These are phyloP conservation scores for Huntiella abstrusa DNA, from an alignment of 2,329 filamentous ascomycete species.

Conservation along the genomic window DNA sequence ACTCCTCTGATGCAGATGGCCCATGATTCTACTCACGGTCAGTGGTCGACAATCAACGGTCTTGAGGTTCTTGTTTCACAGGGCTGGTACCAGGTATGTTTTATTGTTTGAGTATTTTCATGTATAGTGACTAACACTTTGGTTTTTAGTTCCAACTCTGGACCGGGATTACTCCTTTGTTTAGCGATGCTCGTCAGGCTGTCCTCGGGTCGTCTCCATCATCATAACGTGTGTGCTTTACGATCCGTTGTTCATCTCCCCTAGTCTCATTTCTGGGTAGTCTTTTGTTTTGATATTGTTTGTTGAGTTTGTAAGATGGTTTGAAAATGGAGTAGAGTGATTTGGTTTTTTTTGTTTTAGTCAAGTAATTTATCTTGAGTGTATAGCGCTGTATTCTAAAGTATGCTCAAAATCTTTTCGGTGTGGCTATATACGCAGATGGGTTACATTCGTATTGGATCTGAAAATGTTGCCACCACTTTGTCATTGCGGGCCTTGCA, in stretches of 20 bases:
- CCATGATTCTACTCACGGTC: constrained; percentile 32
- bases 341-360: too few species aligned
- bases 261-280: too few species aligned
- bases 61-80: constrained; percentile 80
- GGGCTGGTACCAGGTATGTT: constrained; percentile 59
- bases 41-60: constrained; percentile 72
- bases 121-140: constrained; percentile 14
- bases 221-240: background rate
- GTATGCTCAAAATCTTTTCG: too few species aligned
- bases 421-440: too few species aligned
- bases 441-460: background rate
- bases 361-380: too few species aligned
- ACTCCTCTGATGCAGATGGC: constrained; percentile 78
- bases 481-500: too few species aligned
- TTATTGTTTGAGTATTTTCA: background rate
- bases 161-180: constrained; percentile 64
- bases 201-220: constrained; percentile 24
- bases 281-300: too few species aligned
- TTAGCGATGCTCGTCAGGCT: constrained; percentile 45
- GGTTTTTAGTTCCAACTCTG: constrained; percentile 52
- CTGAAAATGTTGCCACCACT: background rate
- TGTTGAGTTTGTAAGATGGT: too few species aligned
- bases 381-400: too few species aligned
- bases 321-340: too few species aligned
- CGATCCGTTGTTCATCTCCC: too few species aligned